Evolutionary conservation across 768 basidiomycete genomes (phyloP), one percentile per base, ranked within the genome.

Genomic region (Lentinula detonsa): DNA sequence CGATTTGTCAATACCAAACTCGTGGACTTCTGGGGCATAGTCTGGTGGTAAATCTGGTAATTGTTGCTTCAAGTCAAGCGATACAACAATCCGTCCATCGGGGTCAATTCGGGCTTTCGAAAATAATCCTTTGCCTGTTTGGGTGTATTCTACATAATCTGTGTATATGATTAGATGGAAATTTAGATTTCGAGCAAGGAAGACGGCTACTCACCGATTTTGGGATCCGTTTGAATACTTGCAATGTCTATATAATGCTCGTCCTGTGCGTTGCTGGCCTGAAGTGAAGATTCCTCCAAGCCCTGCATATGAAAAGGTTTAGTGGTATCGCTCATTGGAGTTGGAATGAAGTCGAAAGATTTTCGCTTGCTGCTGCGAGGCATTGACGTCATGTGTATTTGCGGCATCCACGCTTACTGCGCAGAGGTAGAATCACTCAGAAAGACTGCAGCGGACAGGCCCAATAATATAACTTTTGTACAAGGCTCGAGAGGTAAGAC

Each of bases 31-130:
- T 21, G 66, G 67, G 0, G 78, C 76, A 63, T 81, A 74, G 45
- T 80, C 78, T 42, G 71, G 65, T 3, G 81, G 82, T 5, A 86
- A 67, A 52, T 85, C 82, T 0, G 82, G 82, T 3, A 84, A 69
- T 9, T 73, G 68, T 54, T 79, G 70, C 65, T 81, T 80, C 55
- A 85, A 72, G 63, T 83, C 76, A 15, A 84, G 69, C 5, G 74
- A 75, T 15, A 83, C 65, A 34, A 74, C 70, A 63, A 84, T 82
- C 42, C 79, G 72, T 3, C 82, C 82, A 59, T 83, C 81, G 16
- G 69, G 60, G 10, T 74, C 71, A 21, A 83, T 66, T 4, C 69
- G 72, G 21, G 79, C 80, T 7, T 69, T 64, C 2, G 81, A 81
- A 2, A 71, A 60, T 13, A 83, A 74, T 5, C 80, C 80, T 56